Conservation (phyloP, 192 early-diverging fungal genomes). For the Lobosporangium transversale region DNA sequence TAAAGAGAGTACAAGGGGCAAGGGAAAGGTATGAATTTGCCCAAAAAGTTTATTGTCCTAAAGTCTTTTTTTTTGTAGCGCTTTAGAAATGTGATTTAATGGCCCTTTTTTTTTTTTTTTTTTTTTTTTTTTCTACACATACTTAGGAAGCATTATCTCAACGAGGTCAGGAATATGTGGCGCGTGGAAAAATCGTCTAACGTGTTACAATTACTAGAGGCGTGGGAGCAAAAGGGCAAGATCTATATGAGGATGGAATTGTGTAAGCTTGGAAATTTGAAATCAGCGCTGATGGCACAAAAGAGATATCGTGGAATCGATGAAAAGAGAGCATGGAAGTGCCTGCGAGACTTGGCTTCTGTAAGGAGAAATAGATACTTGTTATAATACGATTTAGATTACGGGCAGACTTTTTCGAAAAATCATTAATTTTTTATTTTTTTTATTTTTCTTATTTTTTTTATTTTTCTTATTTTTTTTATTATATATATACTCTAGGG, state of each 20-base stretch:
- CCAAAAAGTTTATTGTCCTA: neutral
- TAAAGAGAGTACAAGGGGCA: slow-evolving; percentile 71
- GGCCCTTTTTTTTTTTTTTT: no score
- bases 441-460: neutral
- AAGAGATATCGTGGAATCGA: slow-evolving; percentile 53
- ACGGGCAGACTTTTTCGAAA: no score
- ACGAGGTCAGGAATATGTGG: slow-evolving; percentile 88
- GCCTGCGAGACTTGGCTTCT: slow-evolving; percentile 68
- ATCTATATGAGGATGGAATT: slow-evolving; percentile 92
- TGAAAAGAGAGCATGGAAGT: slow-evolving; percentile 78
- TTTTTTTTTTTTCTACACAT: no score
- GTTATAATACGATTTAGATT: no score
- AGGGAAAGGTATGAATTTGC: slow-evolving; percentile 65
- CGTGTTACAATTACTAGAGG: slow-evolving; percentile 77
- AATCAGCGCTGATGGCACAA: slow-evolving; percentile 27
- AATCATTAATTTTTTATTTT: neutral
- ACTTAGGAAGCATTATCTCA: slow-evolving; percentile 70
- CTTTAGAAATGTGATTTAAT: no score
- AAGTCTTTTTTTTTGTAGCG: no score
- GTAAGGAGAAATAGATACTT: no score
- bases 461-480: neutral
- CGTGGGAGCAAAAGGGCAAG: slow-evolving; percentile 93
- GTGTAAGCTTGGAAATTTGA: slow-evolving; percentile 75
- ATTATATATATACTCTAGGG: slow-evolving; percentile 58
- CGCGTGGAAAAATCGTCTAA: slow-evolving; percentile 63